Base-by-base conservation (phyloP, 768 basidiomycete genomes). In the Suillus spraguei region DNA sequence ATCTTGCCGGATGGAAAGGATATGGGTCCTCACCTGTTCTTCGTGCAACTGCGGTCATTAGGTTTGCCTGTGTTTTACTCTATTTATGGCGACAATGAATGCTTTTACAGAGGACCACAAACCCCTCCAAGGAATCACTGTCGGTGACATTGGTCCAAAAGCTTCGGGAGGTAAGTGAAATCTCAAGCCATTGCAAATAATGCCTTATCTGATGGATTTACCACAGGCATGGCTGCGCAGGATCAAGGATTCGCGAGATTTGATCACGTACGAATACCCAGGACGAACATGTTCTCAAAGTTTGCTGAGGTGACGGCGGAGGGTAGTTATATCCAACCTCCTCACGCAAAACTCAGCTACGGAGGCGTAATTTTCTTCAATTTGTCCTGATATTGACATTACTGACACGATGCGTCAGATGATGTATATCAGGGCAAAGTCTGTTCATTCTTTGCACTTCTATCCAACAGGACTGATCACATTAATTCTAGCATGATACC, bases 181-280 rank as follows among this genome's bases (percentile, higher is more conserved):
- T 0, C 11, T 24, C 24, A 20, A n/a, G 20, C 58, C 5, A 14
- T 14, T 47, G 11, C n/a, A n/a, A n/a, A 60, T 55, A 20, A 8
- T 7, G 54, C 22, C 17, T 50, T 14, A 4, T 24, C 35, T 32
- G 7, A 50, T 17, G 32, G 60, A 8, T 32, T 28, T 53, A 28
- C n/a, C 41, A 8, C 3, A 87, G 88, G 90, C 11, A 84, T 68
- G 60, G 73, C 80, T 10, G 68, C 85, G 0, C 77, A 80, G 0
- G 91, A 92, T 66, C 87, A 91, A 63, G 91, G 91, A 3, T 92
- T 84, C 65, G 88, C 85, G 8, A 80, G 82, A 20, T 91, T 91
- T 64, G 71, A 86, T 65, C 87, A 81, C 65, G 82, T 90, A 53
- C 82, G 86, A 10, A 86, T 91, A 59, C 88, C 90, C 1, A 83